Evolutionary conservation across 768 basidiomycete species (phyloP).

Genomic region (Pleurotus pulmonarius): DNA sequence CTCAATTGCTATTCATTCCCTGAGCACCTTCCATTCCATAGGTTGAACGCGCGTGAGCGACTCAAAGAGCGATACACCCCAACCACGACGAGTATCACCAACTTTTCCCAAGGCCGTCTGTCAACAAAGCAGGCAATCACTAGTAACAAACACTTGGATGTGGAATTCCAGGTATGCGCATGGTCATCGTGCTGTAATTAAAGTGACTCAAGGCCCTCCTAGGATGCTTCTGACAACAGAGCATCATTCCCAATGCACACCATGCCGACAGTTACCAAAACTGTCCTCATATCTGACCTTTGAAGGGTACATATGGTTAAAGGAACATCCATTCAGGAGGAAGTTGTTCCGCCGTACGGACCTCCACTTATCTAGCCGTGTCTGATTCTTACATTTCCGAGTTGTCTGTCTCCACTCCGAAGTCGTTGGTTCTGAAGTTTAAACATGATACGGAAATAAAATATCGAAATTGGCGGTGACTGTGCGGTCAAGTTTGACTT

Average conservation of each 20-base stretch:
- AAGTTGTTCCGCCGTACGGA: too few relatives aligned
- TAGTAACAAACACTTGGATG: not conserved
- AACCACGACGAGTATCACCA: not conserved
- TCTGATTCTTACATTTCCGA: too few relatives aligned
- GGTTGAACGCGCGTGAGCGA: conserved; percentile 18
- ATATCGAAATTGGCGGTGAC: too few relatives aligned
- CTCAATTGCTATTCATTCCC: not conserved
- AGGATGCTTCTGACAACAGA: not conserved
- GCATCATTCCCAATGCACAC: not conserved
- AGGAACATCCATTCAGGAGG: too few relatives aligned
- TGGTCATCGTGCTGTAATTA: not conserved
- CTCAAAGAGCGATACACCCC: conserved; percentile 13
- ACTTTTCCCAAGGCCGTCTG: not conserved
- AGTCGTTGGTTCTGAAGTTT: too few relatives aligned
- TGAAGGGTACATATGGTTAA: too few relatives aligned
- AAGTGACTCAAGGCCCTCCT: not conserved
- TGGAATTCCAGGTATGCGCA: conserved; percentile 6
- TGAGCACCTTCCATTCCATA: not conserved
- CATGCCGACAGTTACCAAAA: conserved; percentile 4
- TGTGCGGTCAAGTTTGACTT: too few relatives aligned
- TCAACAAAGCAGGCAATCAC: not conserved
- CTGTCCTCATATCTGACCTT: not conserved
- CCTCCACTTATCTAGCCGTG: too few relatives aligned
- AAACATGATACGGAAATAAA: too few relatives aligned
- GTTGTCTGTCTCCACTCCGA: too few relatives aligned